Conservation (phyloP, 2,329 filamentous ascomycete genomes). For the Diaporthe citriasiana region DNA sequence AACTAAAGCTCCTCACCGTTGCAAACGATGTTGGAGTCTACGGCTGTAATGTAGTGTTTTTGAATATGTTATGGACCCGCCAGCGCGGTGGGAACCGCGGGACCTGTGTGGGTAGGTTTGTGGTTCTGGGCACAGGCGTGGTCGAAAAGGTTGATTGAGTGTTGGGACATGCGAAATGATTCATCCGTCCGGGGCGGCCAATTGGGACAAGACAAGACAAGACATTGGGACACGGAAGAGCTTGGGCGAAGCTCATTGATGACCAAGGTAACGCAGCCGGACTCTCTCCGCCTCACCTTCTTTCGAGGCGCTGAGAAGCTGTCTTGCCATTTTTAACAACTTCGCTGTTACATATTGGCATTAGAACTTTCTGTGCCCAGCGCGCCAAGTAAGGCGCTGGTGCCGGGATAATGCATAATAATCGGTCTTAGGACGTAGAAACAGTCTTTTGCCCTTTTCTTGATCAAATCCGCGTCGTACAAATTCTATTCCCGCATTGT, state of each 20-base stretch:
- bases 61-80: conserved; percentile 31
- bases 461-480: neutral
- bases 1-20: neutral
- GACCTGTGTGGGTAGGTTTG: neutral
- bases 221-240: conserved; percentile 34
- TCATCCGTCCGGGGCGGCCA: conserved; percentile 17
- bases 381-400: conserved; percentile 19
- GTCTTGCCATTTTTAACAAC: conserved; percentile 27
- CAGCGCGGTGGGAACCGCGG: neutral
- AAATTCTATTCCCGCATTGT: no score
- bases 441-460: neutral
- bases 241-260: conserved; percentile 31
- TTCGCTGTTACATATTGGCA: conserved; percentile 42
- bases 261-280: conserved; percentile 34
- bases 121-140: conserved; percentile 21
- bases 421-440: conserved; percentile 5
- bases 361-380: conserved; percentile 36
- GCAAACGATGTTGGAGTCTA: conserved; percentile 20
- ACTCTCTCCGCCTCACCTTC: conserved; percentile 10
- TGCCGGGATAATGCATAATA: conserved; percentile 42
- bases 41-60: conserved; percentile 33
- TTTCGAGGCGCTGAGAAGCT: conserved; percentile 18
- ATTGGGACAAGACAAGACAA: conserved; percentile 7
- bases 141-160: conserved; percentile 29
- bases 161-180: conserved; percentile 37